These are phyloP conservation scores for Porphyrellus cyaneotinctus DNA, from an alignment of 768 basidiomycete genomes.

Conservation along the genomic window DNA sequence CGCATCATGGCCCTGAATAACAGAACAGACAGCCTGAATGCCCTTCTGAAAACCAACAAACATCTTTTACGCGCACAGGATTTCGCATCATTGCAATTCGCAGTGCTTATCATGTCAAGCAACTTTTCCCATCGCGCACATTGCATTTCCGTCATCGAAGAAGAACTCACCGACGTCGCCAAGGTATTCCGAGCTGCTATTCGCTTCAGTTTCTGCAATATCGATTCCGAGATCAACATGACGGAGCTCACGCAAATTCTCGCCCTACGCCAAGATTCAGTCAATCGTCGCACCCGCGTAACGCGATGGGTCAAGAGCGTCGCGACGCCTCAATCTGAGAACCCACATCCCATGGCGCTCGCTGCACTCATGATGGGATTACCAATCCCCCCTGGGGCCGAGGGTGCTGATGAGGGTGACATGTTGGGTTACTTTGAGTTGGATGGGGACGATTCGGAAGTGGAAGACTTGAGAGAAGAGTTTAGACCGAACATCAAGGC, in stretches of 20 bases:
- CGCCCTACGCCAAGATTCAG: conserved; percentile 36
- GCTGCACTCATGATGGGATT: conserved; percentile 64
- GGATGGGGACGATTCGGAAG: conserved; percentile 49
- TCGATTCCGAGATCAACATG: conserved; percentile 40
- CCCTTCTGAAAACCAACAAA: conserved; percentile 43
- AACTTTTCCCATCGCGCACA: conserved; percentile 23
- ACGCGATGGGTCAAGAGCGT: conserved; percentile 51
- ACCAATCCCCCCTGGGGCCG: conserved; percentile 37
- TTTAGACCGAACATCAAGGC: conserved; percentile 54
- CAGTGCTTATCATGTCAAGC: conserved; percentile 38
- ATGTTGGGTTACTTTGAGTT: conserved; percentile 48
- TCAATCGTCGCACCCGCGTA: conserved; percentile 44
- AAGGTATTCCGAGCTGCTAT: conserved; percentile 42
- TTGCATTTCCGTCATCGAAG: conserved; percentile 44
- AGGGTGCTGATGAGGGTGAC: conserved; percentile 42
- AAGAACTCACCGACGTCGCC: conserved; percentile 48
- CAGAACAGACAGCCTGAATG: conserved; percentile 33
- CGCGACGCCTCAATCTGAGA: conserved; percentile 35
- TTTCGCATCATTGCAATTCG: conserved; percentile 41
- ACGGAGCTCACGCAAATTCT: conserved; percentile 44
- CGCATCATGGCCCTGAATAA: conserved; percentile 43
- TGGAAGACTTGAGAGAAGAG: conserved; percentile 59
- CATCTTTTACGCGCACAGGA: conserved; percentile 64
- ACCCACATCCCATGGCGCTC: conserved; percentile 52
- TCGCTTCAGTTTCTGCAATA: conserved; percentile 42